Evolutionary conservation across 78 protist species (phyloP), one percentile per base, ranked within the genome.

Genomic region (Guillardia theta): DNA sequence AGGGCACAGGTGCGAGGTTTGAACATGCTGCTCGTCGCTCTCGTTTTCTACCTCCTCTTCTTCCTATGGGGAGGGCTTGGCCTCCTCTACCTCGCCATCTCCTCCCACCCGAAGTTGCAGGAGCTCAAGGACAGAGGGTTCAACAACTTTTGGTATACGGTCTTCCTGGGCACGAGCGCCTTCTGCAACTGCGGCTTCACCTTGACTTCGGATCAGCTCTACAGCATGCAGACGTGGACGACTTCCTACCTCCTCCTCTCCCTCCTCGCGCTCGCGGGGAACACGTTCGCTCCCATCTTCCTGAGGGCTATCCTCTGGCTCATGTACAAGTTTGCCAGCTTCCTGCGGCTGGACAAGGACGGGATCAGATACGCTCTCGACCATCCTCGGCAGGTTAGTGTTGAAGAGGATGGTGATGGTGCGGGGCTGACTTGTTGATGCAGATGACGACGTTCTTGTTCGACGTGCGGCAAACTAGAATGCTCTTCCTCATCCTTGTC

Each of bases 361-460:
- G 87, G 47, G 1, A 27, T 70, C 3, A 37, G 87, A 27, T 70
- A 70, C 87, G 87, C 87, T 27, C 87, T 70, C 45, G 87, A 70
- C 87, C 33, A 70, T 6, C 87, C 87, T 37, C 87, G 87, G 39
- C 87, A 58, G 70, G 70, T 58, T 58, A n/a, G n/a, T n/a, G n/a
- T n/a, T n/a, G n/a, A n/a, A n/a, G n/a, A n/a, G n/a, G n/a, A n/a
- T n/a, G n/a, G n/a, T n/a, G n/a, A n/a, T n/a, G n/a, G n/a, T n/a
- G n/a, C n/a, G n/a, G n/a, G n/a, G n/a, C n/a, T n/a, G n/a, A n/a
- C n/a, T n/a, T n/a, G n/a, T n/a, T n/a, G n/a, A n/a, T 1, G 70
- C 70, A 58, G 70, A 58, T 58, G 70, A 58, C 70, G 70, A 58
- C 70, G 27, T 30, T 27, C 27, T 30, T 70, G 10, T 70, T 70